A percentile compares a stretch with the other conserved stretches of the same genome.
phyloP scores from a whole-genome alignment of 1,284 basidiomycete species.

The Papiliotrema fonsecae region DNA sequence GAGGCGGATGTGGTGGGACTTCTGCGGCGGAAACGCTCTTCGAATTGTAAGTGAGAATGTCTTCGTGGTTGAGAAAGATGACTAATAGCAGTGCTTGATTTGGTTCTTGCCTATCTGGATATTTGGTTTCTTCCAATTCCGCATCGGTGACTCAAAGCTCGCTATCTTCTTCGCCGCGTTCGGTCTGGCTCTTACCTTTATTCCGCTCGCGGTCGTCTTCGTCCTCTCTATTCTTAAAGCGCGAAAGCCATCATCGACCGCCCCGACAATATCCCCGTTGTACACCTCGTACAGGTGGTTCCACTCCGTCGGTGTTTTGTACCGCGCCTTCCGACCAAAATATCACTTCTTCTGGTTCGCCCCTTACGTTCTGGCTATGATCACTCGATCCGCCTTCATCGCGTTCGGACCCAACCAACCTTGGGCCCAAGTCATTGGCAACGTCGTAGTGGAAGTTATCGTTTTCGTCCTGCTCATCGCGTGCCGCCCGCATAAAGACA shows the following conservation, averaged over 20 bases:
- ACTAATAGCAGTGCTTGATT: constrained; percentile 55
- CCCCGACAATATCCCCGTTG: constrained; percentile 34
- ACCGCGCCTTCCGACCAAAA: constrained; percentile 47
- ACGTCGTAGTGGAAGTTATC: constrained; percentile 64
- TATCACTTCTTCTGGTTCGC: constrained; percentile 51
- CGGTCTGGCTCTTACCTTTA: constrained; percentile 56
- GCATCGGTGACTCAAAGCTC: constrained; percentile 75
- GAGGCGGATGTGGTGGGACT: constrained; percentile 53
- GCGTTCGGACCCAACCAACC: constrained; percentile 64
- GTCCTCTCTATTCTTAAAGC: constrained; percentile 27
- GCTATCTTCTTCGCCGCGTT: constrained; percentile 62
- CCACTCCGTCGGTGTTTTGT: constrained; percentile 44
- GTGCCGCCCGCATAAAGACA: constrained; percentile 50
- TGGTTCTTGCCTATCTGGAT: constrained; percentile 64
- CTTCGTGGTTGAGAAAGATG: neutral
- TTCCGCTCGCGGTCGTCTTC: constrained; percentile 52
- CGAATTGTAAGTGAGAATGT: constrained; percentile 31
- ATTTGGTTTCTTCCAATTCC: constrained; percentile 84
- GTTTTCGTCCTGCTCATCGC: constrained; percentile 57
- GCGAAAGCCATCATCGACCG: constrained; percentile 28
- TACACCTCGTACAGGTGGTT: constrained; percentile 46
- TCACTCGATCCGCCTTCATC: constrained; percentile 63
- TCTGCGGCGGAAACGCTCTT: constrained; percentile 46
- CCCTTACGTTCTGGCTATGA: constrained; percentile 44
- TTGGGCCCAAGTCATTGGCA: constrained; percentile 64